Percentiles rank a stretch among this genome's conserved stretches.
Evolutionary conservation across 2,329 filamentous ascomycete genomes (phyloP).

Genomic region (Reticulascus tulasneorum): DNA sequence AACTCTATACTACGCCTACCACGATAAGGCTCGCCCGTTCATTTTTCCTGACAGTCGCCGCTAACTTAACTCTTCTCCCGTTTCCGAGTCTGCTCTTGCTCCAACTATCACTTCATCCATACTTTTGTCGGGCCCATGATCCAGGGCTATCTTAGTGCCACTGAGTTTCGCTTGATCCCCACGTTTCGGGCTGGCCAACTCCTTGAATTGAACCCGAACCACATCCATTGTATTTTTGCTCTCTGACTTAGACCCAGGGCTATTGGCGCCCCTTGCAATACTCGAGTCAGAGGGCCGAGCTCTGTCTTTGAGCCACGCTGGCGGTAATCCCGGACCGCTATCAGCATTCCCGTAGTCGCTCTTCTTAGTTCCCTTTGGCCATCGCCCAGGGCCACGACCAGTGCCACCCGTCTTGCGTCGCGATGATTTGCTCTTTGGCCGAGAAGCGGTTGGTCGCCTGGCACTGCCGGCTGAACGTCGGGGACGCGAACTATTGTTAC

Average conservation of each 20-base stretch:
- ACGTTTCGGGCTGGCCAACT: too few species aligned
- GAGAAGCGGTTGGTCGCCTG: constrained; percentile 20
- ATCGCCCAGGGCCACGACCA: constrained; percentile 60
- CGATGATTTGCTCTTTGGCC: constrained; percentile 37
- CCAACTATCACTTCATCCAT: too few species aligned
- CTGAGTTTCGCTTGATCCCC: too few species aligned
- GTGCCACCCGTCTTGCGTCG: constrained; percentile 58
- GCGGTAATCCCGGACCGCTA: constrained; percentile 60
- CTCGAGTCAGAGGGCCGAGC: constrained; percentile 15
- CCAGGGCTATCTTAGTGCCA: too few species aligned
- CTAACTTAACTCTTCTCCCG: too few species aligned
- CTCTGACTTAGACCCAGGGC: background rate
- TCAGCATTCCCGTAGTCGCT: constrained; percentile 64
- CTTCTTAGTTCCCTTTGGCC: constrained; percentile 67
- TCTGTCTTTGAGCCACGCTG: constrained; percentile 44
- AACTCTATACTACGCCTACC: too few species aligned
- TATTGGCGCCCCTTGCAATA: constrained; percentile 17
- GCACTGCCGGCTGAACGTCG: constrained; percentile 31
- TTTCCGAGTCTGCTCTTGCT: too few species aligned
- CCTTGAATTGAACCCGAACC: constrained; percentile 12
- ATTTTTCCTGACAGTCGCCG: too few species aligned
- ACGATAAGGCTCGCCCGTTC: too few species aligned
- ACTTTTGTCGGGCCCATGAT: too few species aligned
- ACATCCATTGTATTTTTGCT: constrained; percentile 12
- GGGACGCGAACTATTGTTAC: constrained; percentile 32